Base-by-base conservation (phyloP, 2,329 filamentous ascomycete genomes). In the Microsporum audouinii region DNA sequence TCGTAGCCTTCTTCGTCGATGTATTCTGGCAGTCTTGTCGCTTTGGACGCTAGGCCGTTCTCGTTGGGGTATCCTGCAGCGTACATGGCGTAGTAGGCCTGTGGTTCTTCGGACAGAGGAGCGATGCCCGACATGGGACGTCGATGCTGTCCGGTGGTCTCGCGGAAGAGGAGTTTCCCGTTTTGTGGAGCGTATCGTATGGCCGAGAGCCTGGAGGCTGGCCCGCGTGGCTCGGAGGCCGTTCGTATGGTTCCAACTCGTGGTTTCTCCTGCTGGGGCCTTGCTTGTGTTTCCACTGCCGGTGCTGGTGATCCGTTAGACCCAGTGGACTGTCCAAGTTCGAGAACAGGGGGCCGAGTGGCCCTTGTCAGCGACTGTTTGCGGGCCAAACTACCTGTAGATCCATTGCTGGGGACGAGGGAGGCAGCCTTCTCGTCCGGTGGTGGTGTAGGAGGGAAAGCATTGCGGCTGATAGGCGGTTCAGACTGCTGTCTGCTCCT, bases 361-460 rank as follows among this genome's bases (percentile, higher is more conserved):
- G 76, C 72, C 64, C 79, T 74, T 65, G 79, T 75, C 56, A 79
- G 81, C 31, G 77, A 75, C 27, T 78, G 75, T 59, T 82, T 76
- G 66, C 69, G 75, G 71, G 70, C 77, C 63, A 69, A 73, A 67
- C 68, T 74, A 62, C 63, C 64, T 49, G 64, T 63, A 41, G 72
- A 69, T 49, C 66, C 69, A 43, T 67, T 68, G 12, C n/a, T 36
- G 8, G 29, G 51, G 6, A 34, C 45, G 14, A 51, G 45, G 5
- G 45, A 51, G 38, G 58, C 55, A 34, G 63, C 62, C 68, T 86
- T 87, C 66, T 96, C 91, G 78, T 99, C 94, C 4, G 94, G 94
- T 5, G 94, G 94, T 45, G 94, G 94, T n/a, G 94, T 97, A n/a
- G 94, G 94, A 17, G 94, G 94, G 77, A 97, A 96, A 64, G 92